Conservation (phyloP, 805 yeast genomes). For the Pichia scutulata region DNA sequence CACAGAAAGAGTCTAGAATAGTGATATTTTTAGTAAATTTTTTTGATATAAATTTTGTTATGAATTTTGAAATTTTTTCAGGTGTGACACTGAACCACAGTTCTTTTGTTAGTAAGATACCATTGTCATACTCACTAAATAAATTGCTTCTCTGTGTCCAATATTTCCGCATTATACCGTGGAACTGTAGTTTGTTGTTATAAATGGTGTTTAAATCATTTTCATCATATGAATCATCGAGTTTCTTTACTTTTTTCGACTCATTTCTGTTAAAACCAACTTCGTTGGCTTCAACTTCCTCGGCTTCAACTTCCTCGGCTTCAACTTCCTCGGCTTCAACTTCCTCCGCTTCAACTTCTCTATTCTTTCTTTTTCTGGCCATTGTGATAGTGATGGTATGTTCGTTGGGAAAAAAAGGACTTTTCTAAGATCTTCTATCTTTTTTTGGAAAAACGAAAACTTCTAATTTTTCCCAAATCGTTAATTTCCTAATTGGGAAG, state of each 20-base stretch:
- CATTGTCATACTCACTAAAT: conserved; percentile 59
- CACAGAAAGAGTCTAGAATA: conserved; percentile 68
- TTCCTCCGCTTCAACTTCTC: too few species aligned
- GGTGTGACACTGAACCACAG: conserved; percentile 89
- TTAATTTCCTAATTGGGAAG: background rate
- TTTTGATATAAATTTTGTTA: conserved; percentile 48
- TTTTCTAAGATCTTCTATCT: too few species aligned
- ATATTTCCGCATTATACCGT: conserved; percentile 35
- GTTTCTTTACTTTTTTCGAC: background rate
- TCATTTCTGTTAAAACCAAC: too few species aligned
- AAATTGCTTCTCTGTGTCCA: conserved; percentile 57
- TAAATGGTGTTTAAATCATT: conserved; percentile 8
- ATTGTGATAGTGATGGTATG: background rate
- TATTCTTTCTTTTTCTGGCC: background rate
- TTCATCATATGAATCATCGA: conserved; percentile 1
- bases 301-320: background rate
- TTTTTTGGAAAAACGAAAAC: background rate
- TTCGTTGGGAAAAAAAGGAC: background rate
- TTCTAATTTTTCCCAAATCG: background rate
- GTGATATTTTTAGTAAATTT: conserved; percentile 21
- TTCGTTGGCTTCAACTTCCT: background rate
- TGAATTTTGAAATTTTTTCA: conserved; percentile 57
- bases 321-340: background rate
- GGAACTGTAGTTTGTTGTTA: conserved; percentile 9
- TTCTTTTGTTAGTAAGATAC: conserved; percentile 60